Percentiles rank a stretch among this genome's conserved stretches.
phyloP scores from a whole-genome alignment of 1,284 basidiomycete genomes.

The Cystobasidium slooffiae region DNA sequence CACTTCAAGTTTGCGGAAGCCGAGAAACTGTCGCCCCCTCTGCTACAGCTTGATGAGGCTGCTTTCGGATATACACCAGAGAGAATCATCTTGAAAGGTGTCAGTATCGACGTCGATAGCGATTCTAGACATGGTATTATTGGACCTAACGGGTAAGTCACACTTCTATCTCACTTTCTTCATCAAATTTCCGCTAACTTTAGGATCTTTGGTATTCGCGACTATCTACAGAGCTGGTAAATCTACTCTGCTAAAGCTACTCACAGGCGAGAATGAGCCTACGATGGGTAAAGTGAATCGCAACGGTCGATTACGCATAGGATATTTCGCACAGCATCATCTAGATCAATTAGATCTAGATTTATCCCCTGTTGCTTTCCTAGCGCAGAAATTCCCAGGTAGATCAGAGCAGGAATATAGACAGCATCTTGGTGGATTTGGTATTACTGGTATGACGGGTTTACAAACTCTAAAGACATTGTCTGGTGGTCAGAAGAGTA shows the following conservation, averaged over 20 bases:
- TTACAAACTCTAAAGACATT: constrained; percentile 79
- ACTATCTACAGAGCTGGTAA: constrained; percentile 45
- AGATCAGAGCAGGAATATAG: constrained; percentile 97
- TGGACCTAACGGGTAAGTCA: constrained; percentile 65
- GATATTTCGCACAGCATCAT: constrained; percentile 93
- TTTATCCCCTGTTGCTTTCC: constrained; percentile 88
- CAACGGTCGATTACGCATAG: constrained; percentile 84
- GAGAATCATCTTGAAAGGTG: constrained; percentile 74
- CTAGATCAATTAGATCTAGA: constrained; percentile 86
- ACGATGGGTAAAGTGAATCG: constrained; percentile 79
- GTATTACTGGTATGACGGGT: constrained; percentile 74
- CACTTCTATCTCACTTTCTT: background rate
- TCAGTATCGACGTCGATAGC: constrained; percentile 88
- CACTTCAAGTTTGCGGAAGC: constrained; percentile 87
- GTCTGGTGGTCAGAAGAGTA: constrained; percentile 91
- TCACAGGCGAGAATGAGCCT: constrained; percentile 88
- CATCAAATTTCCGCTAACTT: background rate
- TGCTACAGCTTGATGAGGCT: constrained; percentile 91
- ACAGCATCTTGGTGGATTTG: constrained; percentile 93
- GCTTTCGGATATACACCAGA: constrained; percentile 88
- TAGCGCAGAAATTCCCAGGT: constrained; percentile 89
- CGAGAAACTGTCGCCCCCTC: constrained; percentile 93
- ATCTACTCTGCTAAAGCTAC: constrained; percentile 77
- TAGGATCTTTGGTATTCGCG: background rate
- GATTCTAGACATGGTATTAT: constrained; percentile 90